Evolutionary conservation across 2,329 filamentous ascomycete genomes (phyloP).

Genomic region (Waltergamsia citrina): DNA sequence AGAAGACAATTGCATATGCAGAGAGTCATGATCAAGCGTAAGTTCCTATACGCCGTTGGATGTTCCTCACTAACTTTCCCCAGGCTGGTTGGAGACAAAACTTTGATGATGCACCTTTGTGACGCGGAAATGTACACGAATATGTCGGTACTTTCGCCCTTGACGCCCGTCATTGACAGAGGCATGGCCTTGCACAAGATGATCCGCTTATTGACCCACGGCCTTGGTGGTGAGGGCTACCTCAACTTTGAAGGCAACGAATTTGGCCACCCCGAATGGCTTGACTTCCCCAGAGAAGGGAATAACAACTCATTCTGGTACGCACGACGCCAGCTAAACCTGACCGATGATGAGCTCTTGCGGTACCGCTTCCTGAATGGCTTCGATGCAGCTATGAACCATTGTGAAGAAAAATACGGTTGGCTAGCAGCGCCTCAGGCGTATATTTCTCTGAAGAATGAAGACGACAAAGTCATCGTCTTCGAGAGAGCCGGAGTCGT

Average conservation of each 20-base stretch:
- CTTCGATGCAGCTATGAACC: conserved; percentile 89
- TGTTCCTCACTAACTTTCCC: neutral
- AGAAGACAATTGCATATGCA: conserved; percentile 97
- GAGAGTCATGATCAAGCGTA: conserved; percentile 98
- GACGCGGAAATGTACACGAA: conserved; percentile 96
- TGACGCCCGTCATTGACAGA: conserved; percentile 82
- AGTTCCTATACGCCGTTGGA: conserved; percentile 24
- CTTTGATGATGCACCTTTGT: conserved; percentile 95
- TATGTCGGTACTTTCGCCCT: conserved; percentile 79
- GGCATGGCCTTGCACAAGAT: conserved; percentile 94
- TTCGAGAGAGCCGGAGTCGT: conserved; percentile 87
- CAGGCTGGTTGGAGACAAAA: conserved; percentile 92
- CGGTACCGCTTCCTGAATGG: conserved; percentile 84
- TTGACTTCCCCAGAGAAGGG: conserved; percentile 91
- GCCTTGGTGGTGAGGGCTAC: conserved; percentile 88
- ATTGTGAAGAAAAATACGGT: conserved; percentile 76
- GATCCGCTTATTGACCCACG: conserved; percentile 89
- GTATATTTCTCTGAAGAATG: conserved; percentile 89
- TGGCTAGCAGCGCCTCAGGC: conserved; percentile 84
- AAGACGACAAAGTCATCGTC: conserved; percentile 86
- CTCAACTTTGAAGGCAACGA: conserved; percentile 99
- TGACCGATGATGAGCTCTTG: conserved; percentile 75
- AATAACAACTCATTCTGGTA: conserved; percentile 94
- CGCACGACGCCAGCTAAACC: conserved; percentile 84
- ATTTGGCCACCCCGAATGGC: conserved; percentile 97